Evolutionary conservation across 106 monocot genomes (phyloP).

Genomic region (Acorus calamus): DNA sequence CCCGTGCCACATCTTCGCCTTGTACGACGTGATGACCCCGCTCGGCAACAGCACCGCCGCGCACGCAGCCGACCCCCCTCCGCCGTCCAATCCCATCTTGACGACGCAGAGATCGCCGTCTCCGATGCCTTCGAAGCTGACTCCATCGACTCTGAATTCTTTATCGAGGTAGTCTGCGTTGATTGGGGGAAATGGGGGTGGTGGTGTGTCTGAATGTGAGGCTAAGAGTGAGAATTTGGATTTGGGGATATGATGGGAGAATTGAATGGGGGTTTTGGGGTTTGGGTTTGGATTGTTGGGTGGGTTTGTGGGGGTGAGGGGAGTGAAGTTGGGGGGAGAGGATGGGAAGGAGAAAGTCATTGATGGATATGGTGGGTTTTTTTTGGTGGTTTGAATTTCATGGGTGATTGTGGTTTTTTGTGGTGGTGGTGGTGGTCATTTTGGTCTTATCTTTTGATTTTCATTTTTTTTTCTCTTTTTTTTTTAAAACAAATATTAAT

Average conservation of each 20-base stretch:
- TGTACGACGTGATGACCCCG: slow-evolving; percentile 72
- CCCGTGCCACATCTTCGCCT: slow-evolving; percentile 79
- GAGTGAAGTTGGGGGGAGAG: background rate
- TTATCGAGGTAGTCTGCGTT: slow-evolving; percentile 45
- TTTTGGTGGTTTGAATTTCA: too few relatives aligned
- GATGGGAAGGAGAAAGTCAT: too few relatives aligned
- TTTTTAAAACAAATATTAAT: too few relatives aligned
- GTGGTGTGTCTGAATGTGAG: slow-evolving; percentile 3
- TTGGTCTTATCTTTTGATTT: too few relatives aligned
- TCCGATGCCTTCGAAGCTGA: slow-evolving; percentile 46
- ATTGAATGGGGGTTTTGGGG: background rate
- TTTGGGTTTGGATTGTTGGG: background rate
- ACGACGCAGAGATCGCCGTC: slow-evolving; percentile 37
- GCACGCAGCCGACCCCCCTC: slow-evolving; percentile 26
- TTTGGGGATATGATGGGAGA: background rate
- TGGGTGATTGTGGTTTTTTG: too few relatives aligned
- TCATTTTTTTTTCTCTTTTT: too few relatives aligned
- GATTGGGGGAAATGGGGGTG: slow-evolving; percentile 5
- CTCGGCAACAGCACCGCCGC: slow-evolving; percentile 40
- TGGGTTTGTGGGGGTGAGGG: background rate
- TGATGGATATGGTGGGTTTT: too few relatives aligned
- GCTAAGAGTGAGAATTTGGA: background rate
- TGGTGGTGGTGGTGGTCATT: too few relatives aligned
- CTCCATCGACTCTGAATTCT: slow-evolving; percentile 66
- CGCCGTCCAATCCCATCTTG: slow-evolving; percentile 40